Percentiles rank a stretch among this genome's conserved stretches.
phyloP scores from a whole-genome alignment of 805 yeast species.

The Ogataea corticis region DNA sequence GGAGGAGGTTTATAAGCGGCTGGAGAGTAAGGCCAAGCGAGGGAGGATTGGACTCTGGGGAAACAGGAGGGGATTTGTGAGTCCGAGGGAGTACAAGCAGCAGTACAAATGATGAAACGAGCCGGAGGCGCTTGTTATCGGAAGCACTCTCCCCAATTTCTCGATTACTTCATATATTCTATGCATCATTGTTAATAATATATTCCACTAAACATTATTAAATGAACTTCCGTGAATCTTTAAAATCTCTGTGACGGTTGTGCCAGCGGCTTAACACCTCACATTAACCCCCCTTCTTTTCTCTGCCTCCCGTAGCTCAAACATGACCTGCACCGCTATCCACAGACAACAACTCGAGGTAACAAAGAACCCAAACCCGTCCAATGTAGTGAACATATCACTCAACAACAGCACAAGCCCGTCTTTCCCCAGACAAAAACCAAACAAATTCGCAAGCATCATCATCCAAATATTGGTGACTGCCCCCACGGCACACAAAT shows the following conservation, averaged over 20 bases:
- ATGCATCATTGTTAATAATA: neutral
- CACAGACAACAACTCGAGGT: constrained; percentile 66
- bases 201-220: too few relatives aligned
- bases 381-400: constrained; percentile 70
- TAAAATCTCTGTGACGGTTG: too few relatives aligned
- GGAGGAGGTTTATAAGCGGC: constrained; percentile 56
- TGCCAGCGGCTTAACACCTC: constrained; percentile 58
- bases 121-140: too few relatives aligned
- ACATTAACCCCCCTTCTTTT: constrained; percentile 79
- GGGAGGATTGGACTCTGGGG: constrained; percentile 83
- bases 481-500: constrained; percentile 83
- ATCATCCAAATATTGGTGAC: constrained; percentile 92
- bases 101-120: constrained; percentile 36
- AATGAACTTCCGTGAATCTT: neutral
- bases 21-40: constrained; percentile 60
- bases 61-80: constrained; percentile 40
- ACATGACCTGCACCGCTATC: constrained; percentile 90
- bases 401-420: constrained; percentile 68
- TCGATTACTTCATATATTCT: too few relatives aligned
- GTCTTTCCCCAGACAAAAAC: constrained; percentile 90
- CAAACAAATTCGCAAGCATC: constrained; percentile 95
- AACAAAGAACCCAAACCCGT: constrained; percentile 66
- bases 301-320: constrained; percentile 86
- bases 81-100: constrained; percentile 81
- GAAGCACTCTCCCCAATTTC: too few relatives aligned